Percentiles rank a stretch among this genome's conserved stretches.
Evolutionary conservation across 2,329 filamentous ascomycete species (phyloP).

Genomic region (Cephalotrichum gorgonifer): DNA sequence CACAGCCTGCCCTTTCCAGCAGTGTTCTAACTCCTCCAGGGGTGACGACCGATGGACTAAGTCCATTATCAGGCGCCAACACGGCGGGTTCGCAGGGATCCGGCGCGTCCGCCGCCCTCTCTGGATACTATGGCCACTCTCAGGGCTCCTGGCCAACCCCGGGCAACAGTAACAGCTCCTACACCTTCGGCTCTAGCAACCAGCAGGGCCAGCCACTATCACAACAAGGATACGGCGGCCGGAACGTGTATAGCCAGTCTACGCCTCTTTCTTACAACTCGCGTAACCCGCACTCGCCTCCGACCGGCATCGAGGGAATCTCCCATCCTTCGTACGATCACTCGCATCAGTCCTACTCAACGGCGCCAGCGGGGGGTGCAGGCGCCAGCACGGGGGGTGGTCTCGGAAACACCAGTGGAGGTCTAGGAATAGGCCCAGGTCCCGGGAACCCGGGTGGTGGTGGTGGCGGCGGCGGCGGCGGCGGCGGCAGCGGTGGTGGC

Average conservation of each 20-base stretch:
- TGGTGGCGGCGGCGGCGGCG: constrained; percentile 16
- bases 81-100: constrained; percentile 48
- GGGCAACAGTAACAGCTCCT: constrained; percentile 26
- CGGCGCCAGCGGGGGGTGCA: constrained; percentile 31
- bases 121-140: constrained; percentile 39
- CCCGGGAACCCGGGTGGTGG: constrained; percentile 14
- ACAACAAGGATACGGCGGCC: constrained; percentile 17
- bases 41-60: constrained; percentile 48
- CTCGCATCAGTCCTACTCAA: constrained; percentile 19
- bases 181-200: constrained; percentile 40
- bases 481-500: constrained; percentile 11
- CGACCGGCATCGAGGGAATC: background rate
- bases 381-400: constrained; percentile 15
- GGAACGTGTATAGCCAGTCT: constrained; percentile 34
- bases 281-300: constrained; percentile 21
- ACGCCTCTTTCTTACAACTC: constrained; percentile 32
- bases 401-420: constrained; percentile 13
- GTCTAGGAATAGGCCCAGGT: constrained; percentile 1
- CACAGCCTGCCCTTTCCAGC: constrained; percentile 36
- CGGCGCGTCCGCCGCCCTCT: constrained; percentile 30
- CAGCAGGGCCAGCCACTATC: constrained; percentile 17
- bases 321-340: background rate
- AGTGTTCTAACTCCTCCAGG: constrained; percentile 27
- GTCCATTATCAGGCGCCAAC: constrained; percentile 51
- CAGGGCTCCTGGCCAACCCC: constrained; percentile 51